Evolutionary conservation across 116 monocot species (phyloP), one percentile per base, ranked within the genome.

Genomic region (Cymodocea nodosa): DNA sequence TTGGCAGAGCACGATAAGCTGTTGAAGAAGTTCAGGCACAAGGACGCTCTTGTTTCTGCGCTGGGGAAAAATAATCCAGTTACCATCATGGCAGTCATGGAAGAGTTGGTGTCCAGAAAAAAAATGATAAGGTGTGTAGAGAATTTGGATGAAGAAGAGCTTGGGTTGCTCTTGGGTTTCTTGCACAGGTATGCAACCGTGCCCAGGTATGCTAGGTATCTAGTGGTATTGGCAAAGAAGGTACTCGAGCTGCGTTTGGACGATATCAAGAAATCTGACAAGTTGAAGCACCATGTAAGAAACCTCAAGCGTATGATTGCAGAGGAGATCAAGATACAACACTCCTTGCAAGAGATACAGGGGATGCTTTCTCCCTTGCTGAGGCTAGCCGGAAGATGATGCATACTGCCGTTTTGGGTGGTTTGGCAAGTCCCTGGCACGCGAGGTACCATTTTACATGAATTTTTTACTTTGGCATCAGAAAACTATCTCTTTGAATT

Each of bases 321-420:
- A 9, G 87, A 94, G 63, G 90, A 90, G 73, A 75, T 94, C 12
- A 68, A 77, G 71, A 71, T 90, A 70, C 94, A 94, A 59, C 76
- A 65, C 2, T 75, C 81, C 0, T 66, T 94, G 84, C 84, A 74
- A 68, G 87, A 90, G 68, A 84, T 94, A 73, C 84, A 94, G 71
- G 89, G 94, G 35, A 89, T 94, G 80, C 78, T 94, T 30, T 94
- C 89, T 2, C 90, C 94, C 53, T 70, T 94, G 62, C 80, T 89
- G 67, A 77, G 66, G 35, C 75, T 94, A 68, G 79, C 87, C 63
- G 87, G 82, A 64, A 84, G 79, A 79, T 94, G 70, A 87, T 30
- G 3, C 30, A 30, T 3, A 30, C 30, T 30, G 3, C 30, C 3
- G 30, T 3, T 30, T 30, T 30, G 30, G 30, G 30, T 30, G 3